Percentiles rank a stretch among this genome's conserved stretches.
These are phyloP conservation scores for Dictyostelium brefeldianum DNA, from an alignment of 78 protist genomes.

Conservation along the genomic window DNA sequence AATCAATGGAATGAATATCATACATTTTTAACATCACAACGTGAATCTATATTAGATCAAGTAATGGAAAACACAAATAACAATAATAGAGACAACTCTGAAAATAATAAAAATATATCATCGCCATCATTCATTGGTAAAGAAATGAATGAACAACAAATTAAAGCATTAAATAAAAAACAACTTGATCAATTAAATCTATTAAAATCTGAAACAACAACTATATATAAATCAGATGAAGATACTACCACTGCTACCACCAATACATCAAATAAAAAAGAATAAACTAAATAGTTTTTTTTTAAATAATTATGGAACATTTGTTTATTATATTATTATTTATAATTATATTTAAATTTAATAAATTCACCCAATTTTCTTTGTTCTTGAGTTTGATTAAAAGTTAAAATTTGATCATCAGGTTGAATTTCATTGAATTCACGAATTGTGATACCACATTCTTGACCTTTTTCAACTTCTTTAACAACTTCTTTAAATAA, in stretches of 20 bases:
- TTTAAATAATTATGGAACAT: not conserved
- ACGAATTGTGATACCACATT: conserved; percentile 72
- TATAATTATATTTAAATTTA: not conserved
- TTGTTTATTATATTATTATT: not conserved
- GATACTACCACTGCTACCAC: no score
- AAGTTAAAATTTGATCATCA: conserved; percentile 41
- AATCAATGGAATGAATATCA: conserved; percentile 42
- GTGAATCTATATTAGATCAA: conserved; percentile 4
- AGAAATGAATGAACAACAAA: not conserved
- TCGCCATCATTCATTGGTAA: not conserved
- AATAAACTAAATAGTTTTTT: not conserved
- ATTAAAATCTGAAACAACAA: conserved; percentile 46
- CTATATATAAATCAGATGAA: not conserved
- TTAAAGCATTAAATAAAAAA: not conserved
- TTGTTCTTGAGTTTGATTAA: conserved; percentile 2
- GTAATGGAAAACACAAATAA: not conserved
- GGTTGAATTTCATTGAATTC: conserved; percentile 8
- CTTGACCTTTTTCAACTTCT: conserved; percentile 75
- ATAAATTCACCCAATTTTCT: conserved; percentile 56
- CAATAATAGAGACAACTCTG: not conserved
- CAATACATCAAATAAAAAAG: not conserved
- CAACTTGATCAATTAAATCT: conserved; percentile 48
- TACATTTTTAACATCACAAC: not conserved
- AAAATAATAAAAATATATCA: not conserved
- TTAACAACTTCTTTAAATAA: conserved; percentile 68